Base-by-base conservation (phyloP, 306 rosid genomes). In the Lathyrus aphaca region DNA sequence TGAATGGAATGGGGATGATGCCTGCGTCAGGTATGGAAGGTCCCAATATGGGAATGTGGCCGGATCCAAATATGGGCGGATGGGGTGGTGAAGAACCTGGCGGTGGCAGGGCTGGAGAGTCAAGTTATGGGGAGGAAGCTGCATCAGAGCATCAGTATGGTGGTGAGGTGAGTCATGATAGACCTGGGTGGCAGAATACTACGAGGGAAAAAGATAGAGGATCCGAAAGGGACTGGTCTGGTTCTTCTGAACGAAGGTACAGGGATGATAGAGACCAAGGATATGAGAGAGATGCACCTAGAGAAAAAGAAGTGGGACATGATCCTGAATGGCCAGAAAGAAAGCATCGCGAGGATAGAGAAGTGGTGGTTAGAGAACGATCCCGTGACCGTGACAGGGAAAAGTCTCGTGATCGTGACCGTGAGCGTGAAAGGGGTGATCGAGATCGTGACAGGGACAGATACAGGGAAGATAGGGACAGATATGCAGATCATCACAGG, bases 1-100 rank as follows among this genome's bases (percentile, higher is more conserved):
- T 89, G 83, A 89, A 87, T 67, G 99, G 99, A 56, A 88, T 95
- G 97, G 97, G 99, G 66, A 95, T 95, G 99, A 95, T 95, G 88
- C 95, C 95, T 0, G 15, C 88, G 15, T 61, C 97, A 0, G 91
- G 92, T 40, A 86, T 90, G 65, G 99, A 91, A 59, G 99, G 95
- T 40, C 96, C 92, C 71, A 89, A 95, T 75, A 89, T 89, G 95
- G 99, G 97, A 68, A 95, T 95, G 97, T 95, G 97, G 99, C 59
- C 91, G 0, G 97, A 95, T 79, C 97, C 99, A 40, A 89, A 53
- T 73, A 89, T 95, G 97, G 96, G 95, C 45, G 96, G 87, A 75
- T 95, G 99, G 99, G 92, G 84, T 16, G 88, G 86, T 56, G 95
- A 91, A 37, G 99, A 91, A 35, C 97, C 66, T 46, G 99, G 92